Evolutionary conservation across 371 early-diverging fungal species (phyloP), one percentile per base, ranked within the genome.

Genomic region (Syncephalastrum monosporum): DNA sequence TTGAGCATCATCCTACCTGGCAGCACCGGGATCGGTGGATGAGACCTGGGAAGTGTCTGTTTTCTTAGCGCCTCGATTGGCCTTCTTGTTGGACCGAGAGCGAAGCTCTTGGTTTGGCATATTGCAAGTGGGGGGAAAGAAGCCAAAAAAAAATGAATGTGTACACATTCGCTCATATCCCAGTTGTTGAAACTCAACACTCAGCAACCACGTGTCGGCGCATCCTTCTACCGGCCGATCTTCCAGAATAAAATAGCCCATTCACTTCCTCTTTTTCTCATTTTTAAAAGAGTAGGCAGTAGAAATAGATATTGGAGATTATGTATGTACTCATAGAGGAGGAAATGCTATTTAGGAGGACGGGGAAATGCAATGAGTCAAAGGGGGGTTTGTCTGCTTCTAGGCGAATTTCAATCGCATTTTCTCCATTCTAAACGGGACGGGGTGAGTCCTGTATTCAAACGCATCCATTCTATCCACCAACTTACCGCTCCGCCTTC

Each of bases 21-120:
- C 23, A 29, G 19, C 45, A 38, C 54, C 25, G 38, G 45, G 49
- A 21, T 46, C 45, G 41, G 56, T 42, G 55, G 21, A 45, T 48
- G 57, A n/a, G 55, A 42, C 51, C 49, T 47, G 38, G 6, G 57
- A 50, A 41, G 54, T 51, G 16, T 55, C 54, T 43, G 50, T 33
- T 59, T 61, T 50, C 56, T 68, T 67, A 3, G 63, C 57, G 3
- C 43, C 56, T 52, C 54, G 65, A 27, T 54, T 64, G 19, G 65
- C 29, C 13, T 63, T 63, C 27, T 69, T 69, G 17, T 59, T 70
- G 21, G 65, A 60, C 58, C 74, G 65, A 42, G 70, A 68, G 29
- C 74, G 74, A 53, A 74, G 56, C 55, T 68, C 68, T 54, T 60
- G 60, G 50, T 45, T 48, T 29, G 60, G 60, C 60, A 60, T 60